Evolutionary conservation across 2,329 filamentous ascomycete genomes (phyloP).

Genomic region (Ceratocystis destructans): DNA sequence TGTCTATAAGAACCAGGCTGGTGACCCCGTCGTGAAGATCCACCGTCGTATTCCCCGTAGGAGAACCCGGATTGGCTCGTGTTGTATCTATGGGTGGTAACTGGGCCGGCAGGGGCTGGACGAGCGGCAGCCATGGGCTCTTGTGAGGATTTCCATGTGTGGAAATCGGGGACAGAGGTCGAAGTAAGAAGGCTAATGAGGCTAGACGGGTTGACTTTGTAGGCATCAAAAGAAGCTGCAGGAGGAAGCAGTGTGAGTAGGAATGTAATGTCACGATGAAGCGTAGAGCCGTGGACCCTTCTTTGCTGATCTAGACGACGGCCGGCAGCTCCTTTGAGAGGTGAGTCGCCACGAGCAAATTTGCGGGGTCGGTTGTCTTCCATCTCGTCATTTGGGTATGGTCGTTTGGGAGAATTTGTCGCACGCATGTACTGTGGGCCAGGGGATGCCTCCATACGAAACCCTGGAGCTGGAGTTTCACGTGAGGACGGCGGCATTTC

Average conservation of each 20-base stretch:
- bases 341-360: constrained; percentile 75
- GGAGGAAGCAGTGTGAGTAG: constrained; percentile 61
- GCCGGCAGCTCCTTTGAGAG: constrained; percentile 79
- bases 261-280: constrained; percentile 57
- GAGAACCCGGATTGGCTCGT: constrained; percentile 33
- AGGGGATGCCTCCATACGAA: constrained; percentile 23
- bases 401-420: constrained; percentile 46
- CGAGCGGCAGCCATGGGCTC: constrained; percentile 21
- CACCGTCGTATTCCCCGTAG: constrained; percentile 27
- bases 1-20: constrained; percentile 10
- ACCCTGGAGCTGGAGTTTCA: constrained; percentile 32
- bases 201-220: constrained; percentile 40
- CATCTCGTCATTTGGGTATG: constrained; percentile 56
- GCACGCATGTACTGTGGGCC: constrained; percentile 36
- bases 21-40: constrained; percentile 10
- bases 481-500: constrained; percentile 36
- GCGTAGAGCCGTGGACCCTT: constrained; percentile 47
- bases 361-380: constrained; percentile 68
- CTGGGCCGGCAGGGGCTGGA: constrained; percentile 27
- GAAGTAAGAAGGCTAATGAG: constrained; percentile 59
- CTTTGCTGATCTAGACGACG: constrained; percentile 70
- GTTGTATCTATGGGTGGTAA: constrained; percentile 33
- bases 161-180: constrained; percentile 50
- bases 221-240: constrained; percentile 27
- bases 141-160: constrained; percentile 36